A percentile compares a stretch with the other conserved stretches of the same genome.
Evolutionary conservation across 2,329 filamentous ascomycete genomes (phyloP).

Genomic region (Aureobasidium vineae): DNA sequence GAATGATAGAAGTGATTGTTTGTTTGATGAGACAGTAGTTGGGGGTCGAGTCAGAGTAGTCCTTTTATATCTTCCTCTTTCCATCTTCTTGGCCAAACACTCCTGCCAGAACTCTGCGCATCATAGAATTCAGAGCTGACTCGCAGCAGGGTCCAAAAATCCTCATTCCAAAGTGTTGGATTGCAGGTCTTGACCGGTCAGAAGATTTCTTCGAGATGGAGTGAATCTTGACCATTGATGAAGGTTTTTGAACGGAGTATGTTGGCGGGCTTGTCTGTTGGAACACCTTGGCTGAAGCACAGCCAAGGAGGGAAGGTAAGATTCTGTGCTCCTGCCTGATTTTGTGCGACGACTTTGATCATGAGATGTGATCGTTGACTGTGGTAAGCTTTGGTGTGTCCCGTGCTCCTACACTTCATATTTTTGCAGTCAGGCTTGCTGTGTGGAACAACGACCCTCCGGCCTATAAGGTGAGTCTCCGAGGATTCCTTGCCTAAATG

Average conservation of each 20-base stretch:
- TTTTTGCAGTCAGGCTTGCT: too few species aligned
- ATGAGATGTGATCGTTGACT: too few species aligned
- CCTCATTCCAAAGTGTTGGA: not conserved
- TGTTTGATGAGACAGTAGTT: not conserved
- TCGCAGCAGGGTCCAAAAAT: not conserved
- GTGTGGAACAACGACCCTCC: too few species aligned
- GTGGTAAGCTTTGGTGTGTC: too few species aligned
- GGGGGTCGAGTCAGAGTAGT: not conserved
- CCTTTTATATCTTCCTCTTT: not conserved
- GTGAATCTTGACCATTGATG: not conserved
- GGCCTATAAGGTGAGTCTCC: too few species aligned
- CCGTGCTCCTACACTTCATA: too few species aligned
- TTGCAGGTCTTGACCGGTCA: not conserved
- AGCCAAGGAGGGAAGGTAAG: not conserved
- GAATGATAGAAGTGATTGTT: not conserved
- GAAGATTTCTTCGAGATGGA: not conserved
- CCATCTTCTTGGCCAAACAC: too few species aligned
- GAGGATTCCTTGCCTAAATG: too few species aligned
- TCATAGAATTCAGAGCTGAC: too few species aligned
- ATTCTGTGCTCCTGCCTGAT: not conserved
- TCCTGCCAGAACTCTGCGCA: not conserved
- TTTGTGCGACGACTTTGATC: not conserved
- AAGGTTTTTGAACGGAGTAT: not conserved
- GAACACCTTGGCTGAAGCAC: too few species aligned
- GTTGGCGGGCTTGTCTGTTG: not conserved